These are phyloP conservation scores for Aspergillus funiculosus DNA, from an alignment of 495 filamentous ascomycete species.

Conservation along the genomic window DNA sequence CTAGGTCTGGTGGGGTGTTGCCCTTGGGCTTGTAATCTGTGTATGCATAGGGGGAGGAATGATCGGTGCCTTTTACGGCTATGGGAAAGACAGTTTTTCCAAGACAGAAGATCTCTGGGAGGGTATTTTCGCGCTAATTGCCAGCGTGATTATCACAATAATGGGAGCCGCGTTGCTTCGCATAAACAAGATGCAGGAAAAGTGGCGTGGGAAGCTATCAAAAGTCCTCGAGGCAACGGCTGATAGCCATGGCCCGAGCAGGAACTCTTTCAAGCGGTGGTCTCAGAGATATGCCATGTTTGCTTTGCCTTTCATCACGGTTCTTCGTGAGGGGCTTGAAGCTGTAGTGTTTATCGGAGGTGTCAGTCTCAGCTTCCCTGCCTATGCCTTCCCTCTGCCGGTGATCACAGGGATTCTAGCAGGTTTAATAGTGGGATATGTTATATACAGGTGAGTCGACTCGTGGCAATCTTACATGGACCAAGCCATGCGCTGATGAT, in stretches of 20 bases:
- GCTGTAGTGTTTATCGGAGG: conserved; percentile 78
- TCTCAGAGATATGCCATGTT: conserved; percentile 78
- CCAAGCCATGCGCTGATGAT: too few species aligned
- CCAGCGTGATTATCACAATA: conserved; percentile 69
- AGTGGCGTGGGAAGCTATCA: conserved; percentile 74
- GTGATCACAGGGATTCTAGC: conserved; percentile 62
- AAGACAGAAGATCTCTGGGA: conserved; percentile 70
- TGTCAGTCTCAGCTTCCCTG: conserved; percentile 67
- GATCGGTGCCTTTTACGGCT: conserved; percentile 75
- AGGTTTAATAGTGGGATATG: conserved; percentile 59
- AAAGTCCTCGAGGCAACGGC: conserved; percentile 58
- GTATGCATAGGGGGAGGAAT: conserved; percentile 63
- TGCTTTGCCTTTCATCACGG: conserved; percentile 72
- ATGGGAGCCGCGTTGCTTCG: conserved; percentile 74
- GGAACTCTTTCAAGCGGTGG: conserved; percentile 53
- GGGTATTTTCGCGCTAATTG: conserved; percentile 64
- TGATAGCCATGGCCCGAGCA: too few species aligned
- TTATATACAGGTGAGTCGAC: conserved; percentile 72
- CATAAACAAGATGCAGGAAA: conserved; percentile 76
- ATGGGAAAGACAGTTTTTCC: conserved; percentile 60
- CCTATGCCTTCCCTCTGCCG: conserved; percentile 65
- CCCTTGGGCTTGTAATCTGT: conserved; percentile 58
- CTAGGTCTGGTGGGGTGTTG: conserved; percentile 68
- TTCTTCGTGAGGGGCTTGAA: conserved; percentile 75
- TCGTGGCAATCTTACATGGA: too few species aligned